Evolutionary conservation across 495 filamentous ascomycete genomes (phyloP), one percentile per base, ranked within the genome.

Genomic region (Penicillium flavigenum): DNA sequence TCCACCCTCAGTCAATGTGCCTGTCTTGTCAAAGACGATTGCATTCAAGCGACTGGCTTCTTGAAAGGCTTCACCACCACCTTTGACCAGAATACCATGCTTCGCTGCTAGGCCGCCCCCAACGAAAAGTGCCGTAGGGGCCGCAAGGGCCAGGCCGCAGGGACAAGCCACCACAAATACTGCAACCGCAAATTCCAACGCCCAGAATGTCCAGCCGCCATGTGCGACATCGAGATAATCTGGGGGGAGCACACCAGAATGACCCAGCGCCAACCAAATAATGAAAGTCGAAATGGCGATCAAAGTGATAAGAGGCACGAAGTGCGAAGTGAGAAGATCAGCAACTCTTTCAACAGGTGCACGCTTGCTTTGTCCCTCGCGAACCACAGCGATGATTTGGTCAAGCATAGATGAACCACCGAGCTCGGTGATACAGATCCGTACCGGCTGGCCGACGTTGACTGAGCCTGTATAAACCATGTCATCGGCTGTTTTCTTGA

Each of bases 131-230:
- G 93, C 93, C 0, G 94, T 97, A 16, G 93, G 93, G 3, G 94
- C 91, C 54, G 93, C 93, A 26, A 98, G 85, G 2, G 87, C 93
- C 46, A 98, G 83, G 19, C 93, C 94, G 62, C 93, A 98, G 12
- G 93, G 93, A 69, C 93, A 98, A 6, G 93, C 93, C 36, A 97
- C 87, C 32, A 98, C 90, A 71, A 97, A 97, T 3, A 96, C 93
- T 4, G 94, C 85, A 59, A 97, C 96, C 0, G 93, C 89, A 66
- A 98, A 98, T 51, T 93, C 86, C 38, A 98, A 76, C 19, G 89
- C 88, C 83, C 92, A 98, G 17, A 89, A 86, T 0, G 88, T 79
- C 90, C 92, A 96, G 14, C 90, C 88, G 24, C 90, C 91, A 20
- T 83, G 78, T 5, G 81, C 75, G 34, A 75, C 68, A 47, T 88